Evolutionary conservation across 805 yeast species (phyloP), one percentile per base, ranked within the genome.

Genomic region (Candida ponderosae): DNA sequence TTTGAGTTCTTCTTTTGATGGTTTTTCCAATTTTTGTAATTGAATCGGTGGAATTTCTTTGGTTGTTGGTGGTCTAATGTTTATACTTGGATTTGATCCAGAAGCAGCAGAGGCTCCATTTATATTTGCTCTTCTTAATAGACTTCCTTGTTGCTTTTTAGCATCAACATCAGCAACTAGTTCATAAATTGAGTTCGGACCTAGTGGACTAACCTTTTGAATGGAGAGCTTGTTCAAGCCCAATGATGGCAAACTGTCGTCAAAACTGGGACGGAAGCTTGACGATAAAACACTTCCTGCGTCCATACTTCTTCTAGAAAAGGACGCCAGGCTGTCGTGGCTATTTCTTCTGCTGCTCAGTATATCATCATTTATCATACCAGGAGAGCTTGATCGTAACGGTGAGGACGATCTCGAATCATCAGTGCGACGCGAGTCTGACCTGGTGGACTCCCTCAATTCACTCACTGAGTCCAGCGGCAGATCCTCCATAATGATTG

Each of bases 41-140:
- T 72, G 76, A 10, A 87, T 80, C 18, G 81, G 87, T 0, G 97
- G 96, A 10, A 90, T 90, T 51, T 93, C 97, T 35, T 71, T 69
- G 2, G 73, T 65, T 0, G 96, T 81, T 0, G 98, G 97, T 7
- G 76, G 70, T 30, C 65, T 64, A 19, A 81, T 53, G 45, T 70
- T 70, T 24, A 73, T 56, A 9, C 68, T 68, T 6, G 63, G 54
- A 0, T 76, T 68, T 34, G 50, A 55, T 34, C 49, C 26, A 21
- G 20, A 20, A n/a, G 19, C 14, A 1, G 45, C 19, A 3, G 47
- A 46, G 8, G 29, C 18, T 21, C 9, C 9, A 21, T 21, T 21
- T 21, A 21, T 7, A 21, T 9, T 21, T 7, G 23, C 23, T 21
- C 23, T 21, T 21, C 23, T 21, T 41, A 19, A 39, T 39, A 62